Percentiles rank a stretch among this genome's conserved stretches.
These are phyloP conservation scores for Cylindrotheca closterium DNA, from an alignment of 108 stramenopile genomes.

Conservation along the genomic window DNA sequence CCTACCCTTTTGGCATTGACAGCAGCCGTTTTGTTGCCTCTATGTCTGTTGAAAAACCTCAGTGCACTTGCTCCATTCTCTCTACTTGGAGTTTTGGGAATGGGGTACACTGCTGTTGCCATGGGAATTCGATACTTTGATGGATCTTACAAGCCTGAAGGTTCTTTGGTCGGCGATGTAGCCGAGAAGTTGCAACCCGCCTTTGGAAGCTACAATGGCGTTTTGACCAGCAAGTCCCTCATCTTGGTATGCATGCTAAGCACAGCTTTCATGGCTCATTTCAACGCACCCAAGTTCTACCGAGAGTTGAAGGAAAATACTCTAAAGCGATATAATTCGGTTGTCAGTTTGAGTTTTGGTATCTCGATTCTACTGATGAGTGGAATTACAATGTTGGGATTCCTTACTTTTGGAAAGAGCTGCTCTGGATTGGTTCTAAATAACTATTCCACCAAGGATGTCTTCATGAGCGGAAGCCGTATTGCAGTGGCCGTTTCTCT, in stretches of 20 bases:
- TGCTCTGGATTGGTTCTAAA: slow-evolving; percentile 85
- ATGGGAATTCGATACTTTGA: slow-evolving; percentile 71
- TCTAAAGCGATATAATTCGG: slow-evolving; percentile 58
- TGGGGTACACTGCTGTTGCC: slow-evolving; percentile 77
- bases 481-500: slow-evolving; percentile 79
- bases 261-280: slow-evolving; percentile 93
- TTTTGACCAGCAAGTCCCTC: slow-evolving; percentile 40
- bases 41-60: slow-evolving; percentile 86
- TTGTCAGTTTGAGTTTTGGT: slow-evolving; percentile 69
- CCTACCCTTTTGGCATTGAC: slow-evolving; percentile 60
- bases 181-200: slow-evolving; percentile 35
- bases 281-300: slow-evolving; percentile 90
- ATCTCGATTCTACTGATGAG: slow-evolving; percentile 56
- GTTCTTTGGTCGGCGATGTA: slow-evolving; percentile 41
- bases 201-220: slow-evolving; percentile 46
- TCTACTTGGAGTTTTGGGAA: slow-evolving; percentile 82
- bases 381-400: slow-evolving; percentile 69
- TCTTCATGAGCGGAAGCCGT: slow-evolving; percentile 68
- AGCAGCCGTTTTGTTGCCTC: slow-evolving; percentile 70
- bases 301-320: slow-evolving; percentile 83
- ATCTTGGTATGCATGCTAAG: slow-evolving; percentile 90
- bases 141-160: slow-evolving; percentile 54
- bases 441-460: slow-evolving; percentile 86
- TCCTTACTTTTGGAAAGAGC: slow-evolving; percentile 82
- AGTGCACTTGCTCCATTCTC: slow-evolving; percentile 81